Evolutionary conservation across 2,329 filamentous ascomycete genomes (phyloP).

Genomic region (Calonectria henricotiae): DNA sequence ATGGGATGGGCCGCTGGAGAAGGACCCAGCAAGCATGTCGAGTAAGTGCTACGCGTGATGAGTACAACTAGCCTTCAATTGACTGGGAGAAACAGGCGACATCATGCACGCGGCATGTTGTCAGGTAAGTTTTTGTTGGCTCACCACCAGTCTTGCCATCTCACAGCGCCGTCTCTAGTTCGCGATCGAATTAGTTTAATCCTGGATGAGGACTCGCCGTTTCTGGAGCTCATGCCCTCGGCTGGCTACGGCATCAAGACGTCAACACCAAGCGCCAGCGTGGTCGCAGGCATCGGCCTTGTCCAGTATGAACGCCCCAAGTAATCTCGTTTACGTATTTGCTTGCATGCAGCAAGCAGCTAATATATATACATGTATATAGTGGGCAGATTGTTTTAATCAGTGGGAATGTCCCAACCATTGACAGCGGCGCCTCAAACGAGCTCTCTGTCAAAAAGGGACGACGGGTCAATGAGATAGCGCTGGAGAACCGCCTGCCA

Average conservation of each 20-base stretch:
- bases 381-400: constrained; percentile 58
- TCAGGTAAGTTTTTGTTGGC: neutral
- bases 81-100: neutral
- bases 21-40: neutral
- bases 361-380: constrained; percentile 40
- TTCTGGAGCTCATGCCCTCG: constrained; percentile 59
- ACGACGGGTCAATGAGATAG: constrained; percentile 39
- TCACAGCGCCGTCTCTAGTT: constrained; percentile 46
- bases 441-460: constrained; percentile 55
- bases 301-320: constrained; percentile 13
- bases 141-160: neutral
- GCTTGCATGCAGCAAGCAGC: neutral
- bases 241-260: constrained; percentile 54
- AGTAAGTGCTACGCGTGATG: neutral
- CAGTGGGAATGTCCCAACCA: constrained; percentile 61
- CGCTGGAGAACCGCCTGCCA: constrained; percentile 60
- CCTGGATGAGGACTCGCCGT: constrained; percentile 59
- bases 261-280: constrained; percentile 57
- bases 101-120: neutral
- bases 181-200: constrained; percentile 59
- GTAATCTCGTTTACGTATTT: too few relatives aligned
- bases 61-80: neutral
- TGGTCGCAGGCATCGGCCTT: constrained; percentile 59
- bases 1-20: neutral
- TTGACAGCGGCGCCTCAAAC: constrained; percentile 63